Conservation (phyloP, 2,329 filamentous ascomycete species). For the Ophiocordyceps camponoti-leonardi region DNA sequence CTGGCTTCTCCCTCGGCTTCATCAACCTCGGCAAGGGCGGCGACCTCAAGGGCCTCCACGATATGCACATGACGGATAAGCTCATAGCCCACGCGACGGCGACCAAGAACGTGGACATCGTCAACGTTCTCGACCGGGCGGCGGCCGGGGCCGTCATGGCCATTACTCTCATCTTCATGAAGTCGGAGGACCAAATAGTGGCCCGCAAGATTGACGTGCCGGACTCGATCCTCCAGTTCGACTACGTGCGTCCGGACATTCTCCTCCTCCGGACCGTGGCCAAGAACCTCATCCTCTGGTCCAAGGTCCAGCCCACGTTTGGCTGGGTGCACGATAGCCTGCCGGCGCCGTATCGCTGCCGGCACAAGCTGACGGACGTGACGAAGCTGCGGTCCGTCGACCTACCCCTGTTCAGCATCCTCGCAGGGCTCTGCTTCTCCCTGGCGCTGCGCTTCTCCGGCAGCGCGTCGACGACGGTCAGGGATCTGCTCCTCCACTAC, state of each 20-base stretch:
- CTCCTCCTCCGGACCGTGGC: constrained; percentile 80
- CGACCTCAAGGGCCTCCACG: constrained; percentile 74
- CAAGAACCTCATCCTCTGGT: constrained; percentile 87
- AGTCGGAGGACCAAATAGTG: constrained; percentile 73
- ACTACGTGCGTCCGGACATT: constrained; percentile 87
- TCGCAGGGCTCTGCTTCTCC: constrained; percentile 75
- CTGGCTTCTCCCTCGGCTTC: constrained; percentile 81
- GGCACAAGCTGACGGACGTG: constrained; percentile 41
- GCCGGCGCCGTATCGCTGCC: constrained; percentile 48
- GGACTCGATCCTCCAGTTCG: constrained; percentile 77
- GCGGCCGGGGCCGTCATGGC: constrained; percentile 88
- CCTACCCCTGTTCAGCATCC: constrained; percentile 81
- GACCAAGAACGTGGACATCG: constrained; percentile 77
- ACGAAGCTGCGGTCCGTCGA: constrained; percentile 58
- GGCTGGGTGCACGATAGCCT: constrained; percentile 63
- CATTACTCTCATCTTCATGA: constrained; percentile 88
- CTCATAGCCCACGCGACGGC: constrained; percentile 72
- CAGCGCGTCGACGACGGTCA: constrained; percentile 49
- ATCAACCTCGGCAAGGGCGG: constrained; percentile 90
- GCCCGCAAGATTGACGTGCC: constrained; percentile 89
- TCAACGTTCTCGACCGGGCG: constrained; percentile 84
- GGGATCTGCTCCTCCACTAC: constrained; percentile 69
- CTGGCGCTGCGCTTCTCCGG: constrained; percentile 60
- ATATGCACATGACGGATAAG: constrained; percentile 85
- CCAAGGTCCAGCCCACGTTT: constrained; percentile 53